Base-by-base conservation (phyloP, 164 flowering plant species). In the Vitis vinifera region DNA sequence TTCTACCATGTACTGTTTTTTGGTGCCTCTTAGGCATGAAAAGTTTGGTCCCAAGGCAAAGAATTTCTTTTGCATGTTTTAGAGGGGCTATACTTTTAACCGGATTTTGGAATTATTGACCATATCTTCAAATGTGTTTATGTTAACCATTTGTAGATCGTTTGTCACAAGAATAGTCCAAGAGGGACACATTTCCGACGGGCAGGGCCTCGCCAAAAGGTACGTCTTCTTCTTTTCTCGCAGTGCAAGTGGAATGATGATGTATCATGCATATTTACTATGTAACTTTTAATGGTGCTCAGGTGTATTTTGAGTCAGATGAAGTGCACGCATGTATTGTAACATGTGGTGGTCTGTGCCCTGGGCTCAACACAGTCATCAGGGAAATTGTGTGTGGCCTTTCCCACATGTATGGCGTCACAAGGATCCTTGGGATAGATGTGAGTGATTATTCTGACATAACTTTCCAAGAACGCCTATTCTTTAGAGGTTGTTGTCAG, bases 161-260 rank as follows among this genome's bases (percentile, higher is more conserved):
- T 92, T 75, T 89, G 85, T 48, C 96, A 88, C 80, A 84, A 83
- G 78, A 70, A 71, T 74, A 78, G 89, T 71, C 91, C 89, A 30
- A 82, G 92, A 80, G 97, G 97, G 57, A 74, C 49, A 29, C 97
- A 92, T 75, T 89, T 92, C 74, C 85, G 97, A 49, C 92, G 96
- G 29, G 91, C 94, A 15, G 96, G 97, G 58, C 97, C 97, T 65
- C 93, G 93, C 29, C 88, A 91, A 70, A 85, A 66, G 88, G 97
- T 86, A 69, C 56, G 47, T 47, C 16, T 17, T 51, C 19, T 51
- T 47, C 5, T 49, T 53, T 49, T 53, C 56, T 52, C 9, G 29
- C 50, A 14, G 9, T 55, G 55, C 50, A 50, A 12, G 3, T 14
- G 51, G 47, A 4, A 5, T 13, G 9, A 10, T 16, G 6, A 6